These are phyloP conservation scores for Punctularia strigosozonata DNA, from an alignment of 768 basidiomycete genomes.

Conservation along the genomic window DNA sequence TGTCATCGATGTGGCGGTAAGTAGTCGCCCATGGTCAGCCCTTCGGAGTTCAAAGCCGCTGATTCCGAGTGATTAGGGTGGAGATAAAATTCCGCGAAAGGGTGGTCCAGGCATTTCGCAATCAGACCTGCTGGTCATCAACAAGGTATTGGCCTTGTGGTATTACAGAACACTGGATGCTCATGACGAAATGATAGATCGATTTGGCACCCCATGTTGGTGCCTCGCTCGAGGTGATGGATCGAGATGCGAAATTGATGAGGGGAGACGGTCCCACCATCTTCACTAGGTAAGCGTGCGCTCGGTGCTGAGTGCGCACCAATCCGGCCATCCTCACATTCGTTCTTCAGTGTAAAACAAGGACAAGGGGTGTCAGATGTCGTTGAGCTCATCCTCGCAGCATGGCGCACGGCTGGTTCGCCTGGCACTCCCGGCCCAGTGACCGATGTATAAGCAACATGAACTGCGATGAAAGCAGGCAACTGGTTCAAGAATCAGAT, in stretches of 20 bases:
- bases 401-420: constrained; percentile 78
- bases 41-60: too few species aligned
- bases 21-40: constrained; percentile 11
- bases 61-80: constrained; percentile 60
- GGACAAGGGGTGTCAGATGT: constrained; percentile 73
- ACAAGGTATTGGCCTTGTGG: constrained; percentile 51
- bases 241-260: constrained; percentile 86
- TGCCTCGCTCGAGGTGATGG: constrained; percentile 92
- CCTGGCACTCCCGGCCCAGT: constrained; percentile 44
- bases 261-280: constrained; percentile 89
- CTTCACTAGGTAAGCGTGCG: too few species aligned
- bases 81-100: constrained; percentile 97
- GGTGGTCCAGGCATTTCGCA: constrained; percentile 97
- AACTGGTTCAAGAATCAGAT: too few species aligned
- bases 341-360: constrained; percentile 55
- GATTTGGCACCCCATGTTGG: constrained; percentile 90
- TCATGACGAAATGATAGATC: constrained; percentile 36
- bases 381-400: constrained; percentile 67
- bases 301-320: too few species aligned
- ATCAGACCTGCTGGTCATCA: constrained; percentile 88
- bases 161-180: background rate
- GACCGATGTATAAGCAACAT: constrained; percentile 9
- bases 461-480: too few species aligned
- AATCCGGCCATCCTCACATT: too few species aligned
- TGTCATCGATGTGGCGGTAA: constrained; percentile 76